Evolutionary conservation across 257 asterid genomes (phyloP), one percentile per base, ranked within the genome.

Genomic region (Echites panduratus): DNA sequence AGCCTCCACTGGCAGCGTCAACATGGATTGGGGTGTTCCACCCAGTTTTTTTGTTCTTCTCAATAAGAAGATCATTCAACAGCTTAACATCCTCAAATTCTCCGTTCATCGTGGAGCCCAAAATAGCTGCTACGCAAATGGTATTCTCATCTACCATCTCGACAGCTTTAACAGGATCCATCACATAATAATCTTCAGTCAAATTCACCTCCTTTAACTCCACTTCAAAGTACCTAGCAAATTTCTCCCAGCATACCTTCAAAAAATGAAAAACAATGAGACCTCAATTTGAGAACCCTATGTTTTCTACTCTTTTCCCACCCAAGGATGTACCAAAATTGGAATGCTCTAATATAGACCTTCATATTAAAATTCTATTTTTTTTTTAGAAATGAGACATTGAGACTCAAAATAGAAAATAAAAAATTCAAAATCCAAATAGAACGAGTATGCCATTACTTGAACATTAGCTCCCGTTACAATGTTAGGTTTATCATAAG

Each of bases 71-170:
- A 24, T 67, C 71, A 45, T 67, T 67, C 11, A 67, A 14, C 24
- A 67, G 71, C 57, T 67, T 67, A 10, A 67, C 71, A 67, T 45
- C 57, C 16, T 67, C 71, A 67, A 67, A 67, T 22, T 67, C 71
- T 44, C 71, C 71, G 1, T 56, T 67, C 11, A 67, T 17, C 3
- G 71, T 67, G 0, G 71, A 67, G 5, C 71, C 71, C 13, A 67
- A n/a, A 3, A 67, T 67, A 7, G 57, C 43, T 11, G 71, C 71
- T 11, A 67, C 57, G 24, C 71, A 67, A 44, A 67, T 67, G 5
- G 71, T 67, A 45, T 67, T 67, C 11, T 67, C 71, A 45, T 67
- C 57, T 22, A 67, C 57, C 71, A 44, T 67, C 10, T 67, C 71
- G 12, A 67, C 57, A 11, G 71, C 71, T 67, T 67, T 67, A 20